Base-by-base conservation (phyloP, 2,329 filamentous ascomycete species). In the Fusarium mundagurra region DNA sequence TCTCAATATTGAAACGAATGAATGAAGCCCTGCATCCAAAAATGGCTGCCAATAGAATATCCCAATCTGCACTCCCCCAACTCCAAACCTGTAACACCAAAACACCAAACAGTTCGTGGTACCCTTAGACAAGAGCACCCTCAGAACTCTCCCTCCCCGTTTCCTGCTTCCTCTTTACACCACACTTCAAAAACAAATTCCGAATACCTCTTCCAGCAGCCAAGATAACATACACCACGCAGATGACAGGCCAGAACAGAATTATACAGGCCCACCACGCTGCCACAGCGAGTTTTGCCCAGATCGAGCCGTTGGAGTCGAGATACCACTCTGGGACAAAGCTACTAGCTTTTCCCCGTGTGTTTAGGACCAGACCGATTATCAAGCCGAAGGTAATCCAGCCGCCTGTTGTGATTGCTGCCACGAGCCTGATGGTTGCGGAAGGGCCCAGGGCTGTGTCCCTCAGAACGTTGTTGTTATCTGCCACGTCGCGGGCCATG, bases 151-250 rank as follows among this genome's bases (percentile, higher is more conserved):
- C 31, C 6, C 17, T 11, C 36, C 24, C 27, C 17, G 34, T 24
- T 3, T 36, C 44, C 16, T 33, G 17, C 20, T 27, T 60, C 39
- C 24, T n/a, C 80, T 87, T 71, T 81, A 85, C 84, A 84, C 75
- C 86, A n/a, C 86, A 77, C 85, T 67, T 84, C 88, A 73, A 82
- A 88, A 36, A 82, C 82, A n/a, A 33, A 80, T 82, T 10, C 67
- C 79, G 55, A 80, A 80, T 39, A 72, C 61, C 48, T n/a, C 55
- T 69, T 20, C 82, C 12, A 84, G 84, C 4, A 84, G 89, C 96
- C 85, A 88, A 97, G 34, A 87, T 91, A 78, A 92, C 91, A 74
- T 89, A 91, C 77, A 95, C 93, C 1, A 86, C 84, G 58, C 90
- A 86, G 75, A 94, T 96, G 76, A 85, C 86, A 8, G 91, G 91